phyloP scores from a whole-genome alignment of 805 yeast species.

The Saccharomycopsis capsularis region DNA sequence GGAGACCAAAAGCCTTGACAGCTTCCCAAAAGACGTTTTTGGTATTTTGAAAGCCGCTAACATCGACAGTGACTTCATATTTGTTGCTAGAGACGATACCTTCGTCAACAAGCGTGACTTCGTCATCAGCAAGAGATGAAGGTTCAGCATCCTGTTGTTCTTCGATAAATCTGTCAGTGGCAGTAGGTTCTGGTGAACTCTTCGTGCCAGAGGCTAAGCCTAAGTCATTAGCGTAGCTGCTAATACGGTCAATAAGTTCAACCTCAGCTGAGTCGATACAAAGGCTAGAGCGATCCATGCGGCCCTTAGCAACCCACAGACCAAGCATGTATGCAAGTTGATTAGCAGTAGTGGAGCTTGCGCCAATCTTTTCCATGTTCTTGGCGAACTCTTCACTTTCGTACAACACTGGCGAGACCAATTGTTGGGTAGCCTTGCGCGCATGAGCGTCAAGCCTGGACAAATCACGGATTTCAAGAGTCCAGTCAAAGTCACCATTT shows the following conservation, averaged over 20 bases:
- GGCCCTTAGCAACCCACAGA: slow-evolving; percentile 35
- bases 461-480: slow-evolving; percentile 35
- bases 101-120: neutral
- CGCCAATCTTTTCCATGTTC: slow-evolving; percentile 25
- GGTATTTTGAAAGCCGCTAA: too few relatives aligned
- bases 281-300: slow-evolving; percentile 26
- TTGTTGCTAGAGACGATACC: too few relatives aligned
- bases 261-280: slow-evolving; percentile 30
- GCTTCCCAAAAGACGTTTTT: slow-evolving; percentile 30
- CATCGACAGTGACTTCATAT: too few relatives aligned
- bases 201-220: too few relatives aligned
- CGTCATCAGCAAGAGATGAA: slow-evolving; percentile 1
- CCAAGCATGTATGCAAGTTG: slow-evolving; percentile 37
- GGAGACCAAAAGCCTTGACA: slow-evolving; percentile 25
- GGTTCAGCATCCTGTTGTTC: too few relatives aligned
- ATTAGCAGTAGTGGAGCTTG: slow-evolving; percentile 23
- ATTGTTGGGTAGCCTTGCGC: slow-evolving; percentile 30
- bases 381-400: slow-evolving; percentile 31
- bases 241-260: slow-evolving; percentile 25
- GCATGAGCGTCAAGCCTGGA: slow-evolving; percentile 27
- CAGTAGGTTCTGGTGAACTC: too few relatives aligned
- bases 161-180: too few relatives aligned
- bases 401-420: slow-evolving; percentile 31
- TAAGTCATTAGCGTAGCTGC: slow-evolving; percentile 25
- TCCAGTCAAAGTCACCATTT: slow-evolving; percentile 30